These are phyloP conservation scores for Amanita fuliginea DNA, from an alignment of 768 basidiomycete species.

Conservation along the genomic window DNA sequence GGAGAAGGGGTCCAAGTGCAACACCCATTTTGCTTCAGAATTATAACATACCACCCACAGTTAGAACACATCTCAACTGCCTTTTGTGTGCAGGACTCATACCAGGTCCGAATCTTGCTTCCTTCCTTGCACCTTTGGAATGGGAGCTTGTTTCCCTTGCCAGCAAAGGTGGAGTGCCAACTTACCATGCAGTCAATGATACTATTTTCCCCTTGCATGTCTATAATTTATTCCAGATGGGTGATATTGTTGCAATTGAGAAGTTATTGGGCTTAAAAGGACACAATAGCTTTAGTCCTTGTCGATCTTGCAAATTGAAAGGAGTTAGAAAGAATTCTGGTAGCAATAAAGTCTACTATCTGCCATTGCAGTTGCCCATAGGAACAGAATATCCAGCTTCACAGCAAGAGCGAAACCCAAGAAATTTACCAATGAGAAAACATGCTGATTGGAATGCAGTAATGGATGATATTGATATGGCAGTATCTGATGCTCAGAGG, in stretches of 20 bases:
- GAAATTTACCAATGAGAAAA: background rate
- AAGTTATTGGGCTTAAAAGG: conserved; percentile 21
- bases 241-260: conserved; percentile 15
- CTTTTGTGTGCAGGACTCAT: too few relatives aligned
- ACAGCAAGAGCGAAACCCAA: background rate
- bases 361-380: background rate
- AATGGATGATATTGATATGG: background rate
- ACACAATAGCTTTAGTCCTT: conserved; percentile 20
- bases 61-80: too few relatives aligned
- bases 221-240: conserved; percentile 13
- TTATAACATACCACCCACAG: too few relatives aligned
- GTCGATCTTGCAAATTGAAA: background rate
- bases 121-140: too few relatives aligned
- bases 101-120: too few relatives aligned
- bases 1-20: too few relatives aligned
- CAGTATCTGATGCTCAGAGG: background rate
- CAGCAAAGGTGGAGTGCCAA: too few relatives aligned
- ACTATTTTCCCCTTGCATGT: background rate
- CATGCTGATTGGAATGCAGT: background rate
- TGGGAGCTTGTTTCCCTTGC: too few relatives aligned
- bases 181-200: background rate
- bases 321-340: background rate
- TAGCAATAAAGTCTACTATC: background rate
- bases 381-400: background rate
- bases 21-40: too few relatives aligned